Percentiles rank a stretch among this genome's conserved stretches.
phyloP scores from a whole-genome alignment of 1,284 basidiomycete genomes.

The Tremellales sp. region DNA sequence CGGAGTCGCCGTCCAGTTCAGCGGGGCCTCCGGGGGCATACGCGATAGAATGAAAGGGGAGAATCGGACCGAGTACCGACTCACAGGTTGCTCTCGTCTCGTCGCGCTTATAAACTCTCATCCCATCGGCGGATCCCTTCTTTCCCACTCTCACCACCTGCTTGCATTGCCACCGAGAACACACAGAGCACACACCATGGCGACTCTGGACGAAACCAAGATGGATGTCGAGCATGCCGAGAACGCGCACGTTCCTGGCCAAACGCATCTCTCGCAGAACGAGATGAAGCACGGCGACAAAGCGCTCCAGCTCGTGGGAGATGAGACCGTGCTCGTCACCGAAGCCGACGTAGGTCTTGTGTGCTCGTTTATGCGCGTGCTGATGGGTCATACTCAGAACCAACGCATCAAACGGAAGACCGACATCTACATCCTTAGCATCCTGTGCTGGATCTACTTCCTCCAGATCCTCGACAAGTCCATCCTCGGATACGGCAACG shows the following conservation, averaged over 20 bases:
- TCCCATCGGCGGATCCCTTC: too few relatives aligned
- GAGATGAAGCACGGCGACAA: constrained; percentile 24
- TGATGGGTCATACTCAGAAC: constrained; percentile 11
- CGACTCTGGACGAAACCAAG: constrained; percentile 12
- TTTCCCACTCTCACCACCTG: background rate
- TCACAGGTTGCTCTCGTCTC: too few relatives aligned
- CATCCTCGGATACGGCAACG: constrained; percentile 38
- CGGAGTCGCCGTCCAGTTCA: too few relatives aligned
- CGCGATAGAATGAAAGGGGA: too few relatives aligned
- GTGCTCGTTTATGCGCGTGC: background rate
- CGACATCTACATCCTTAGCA: constrained; percentile 30
- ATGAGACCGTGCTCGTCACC: constrained; percentile 26
- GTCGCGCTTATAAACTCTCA: too few relatives aligned
- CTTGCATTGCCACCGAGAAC: constrained; percentile 1
- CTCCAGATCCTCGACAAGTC: constrained; percentile 45
- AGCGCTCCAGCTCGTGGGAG: constrained; percentile 25
- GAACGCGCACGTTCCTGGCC: constrained; percentile 10
- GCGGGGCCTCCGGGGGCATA: too few relatives aligned
- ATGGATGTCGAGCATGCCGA: constrained; percentile 17
- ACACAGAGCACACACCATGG: too few relatives aligned
- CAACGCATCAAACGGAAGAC: constrained; percentile 25
- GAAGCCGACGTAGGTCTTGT: constrained; percentile 27
- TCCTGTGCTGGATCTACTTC: constrained; percentile 43
- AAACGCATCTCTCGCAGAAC: constrained; percentile 2
- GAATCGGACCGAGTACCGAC: too few relatives aligned